A percentile compares a stretch with the other conserved stretches of the same genome.
phyloP scores from a whole-genome alignment of 257 asterid species.

The Verbascum thapsus region DNA sequence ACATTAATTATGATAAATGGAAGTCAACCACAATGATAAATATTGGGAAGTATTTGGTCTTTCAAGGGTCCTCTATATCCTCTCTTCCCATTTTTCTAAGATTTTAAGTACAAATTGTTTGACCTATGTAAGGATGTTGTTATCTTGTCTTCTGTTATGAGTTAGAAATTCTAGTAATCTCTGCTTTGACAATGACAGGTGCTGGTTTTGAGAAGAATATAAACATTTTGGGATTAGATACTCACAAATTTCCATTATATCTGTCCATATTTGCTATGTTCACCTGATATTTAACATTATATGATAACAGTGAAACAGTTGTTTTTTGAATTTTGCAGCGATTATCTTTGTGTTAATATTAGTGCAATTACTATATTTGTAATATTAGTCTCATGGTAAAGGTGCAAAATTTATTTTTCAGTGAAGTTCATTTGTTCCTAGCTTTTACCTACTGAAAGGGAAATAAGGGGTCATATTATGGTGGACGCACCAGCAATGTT shows the following conservation, averaged over 20 bases:
- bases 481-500: slow-evolving; percentile 43
- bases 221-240: neutral
- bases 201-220: slow-evolving; percentile 1
- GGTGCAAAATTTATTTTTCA: slow-evolving; percentile 30
- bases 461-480: slow-evolving; percentile 34
- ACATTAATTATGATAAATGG: slow-evolving; percentile 11
- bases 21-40: neutral
- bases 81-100: neutral
- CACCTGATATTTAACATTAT: neutral
- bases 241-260: neutral
- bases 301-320: neutral
- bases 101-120: neutral
- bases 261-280: slow-evolving; percentile 2
- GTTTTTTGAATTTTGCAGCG: neutral
- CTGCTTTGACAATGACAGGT: slow-evolving; percentile 15
- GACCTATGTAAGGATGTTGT: neutral
- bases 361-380: slow-evolving; percentile 14
- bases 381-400: slow-evolving; percentile 5
- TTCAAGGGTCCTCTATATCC: neutral
- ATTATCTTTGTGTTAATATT: slow-evolving; percentile 3
- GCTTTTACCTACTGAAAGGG: slow-evolving; percentile 17
- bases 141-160: neutral
- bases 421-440: slow-evolving; percentile 27
- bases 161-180: slow-evolving; percentile 3
- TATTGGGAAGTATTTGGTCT: neutral